phyloP scores from a whole-genome alignment of 2,329 filamentous ascomycete genomes.

The Graphiopsis chlorocephala region DNA sequence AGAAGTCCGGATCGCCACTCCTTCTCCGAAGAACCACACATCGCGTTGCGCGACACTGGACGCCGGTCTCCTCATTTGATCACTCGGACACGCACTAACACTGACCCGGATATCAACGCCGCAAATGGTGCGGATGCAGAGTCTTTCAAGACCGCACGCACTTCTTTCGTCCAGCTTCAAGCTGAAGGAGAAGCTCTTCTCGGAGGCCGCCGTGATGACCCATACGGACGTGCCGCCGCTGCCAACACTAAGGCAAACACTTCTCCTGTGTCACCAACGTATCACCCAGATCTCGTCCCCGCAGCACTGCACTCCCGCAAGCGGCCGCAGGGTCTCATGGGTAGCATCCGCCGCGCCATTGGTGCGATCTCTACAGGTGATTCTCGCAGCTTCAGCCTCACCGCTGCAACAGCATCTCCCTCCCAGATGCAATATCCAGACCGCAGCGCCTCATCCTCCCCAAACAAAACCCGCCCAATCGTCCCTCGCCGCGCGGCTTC shows the following conservation, averaged over 20 bases:
- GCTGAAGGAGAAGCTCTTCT: slow-evolving; percentile 54
- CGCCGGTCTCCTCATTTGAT: slow-evolving; percentile 17
- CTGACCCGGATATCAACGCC: slow-evolving; percentile 7
- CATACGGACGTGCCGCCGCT: slow-evolving; percentile 29
- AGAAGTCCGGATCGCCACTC: slow-evolving; percentile 32
- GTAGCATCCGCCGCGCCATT: slow-evolving; percentile 33
- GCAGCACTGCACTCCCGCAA: slow-evolving; percentile 13
- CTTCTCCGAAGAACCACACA: slow-evolving; percentile 37
- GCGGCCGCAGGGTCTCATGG: slow-evolving; percentile 29
- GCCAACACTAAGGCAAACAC: slow-evolving; percentile 23
- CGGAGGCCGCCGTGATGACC: slow-evolving; percentile 39
- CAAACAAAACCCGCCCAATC: slow-evolving; percentile 20
- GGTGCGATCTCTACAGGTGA: slow-evolving; percentile 31
- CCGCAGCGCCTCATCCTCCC: slow-evolving; percentile 26
- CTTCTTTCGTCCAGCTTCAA: slow-evolving; percentile 49
- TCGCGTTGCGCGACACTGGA: slow-evolving; percentile 25
- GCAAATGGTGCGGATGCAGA: slow-evolving; percentile 39
- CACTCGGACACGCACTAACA: slow-evolving; percentile 6
- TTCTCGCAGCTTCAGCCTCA: slow-evolving; percentile 30
- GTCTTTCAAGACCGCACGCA: slow-evolving; percentile 51
- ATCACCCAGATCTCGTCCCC: slow-evolving; percentile 10
- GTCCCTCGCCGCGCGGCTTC: slow-evolving; percentile 43
- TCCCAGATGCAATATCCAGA: slow-evolving; percentile 17
- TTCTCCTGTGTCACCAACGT: neutral
- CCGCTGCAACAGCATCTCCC: slow-evolving; percentile 15